Evolutionary conservation across 306 rosid genomes (phyloP).

Genomic region (Quercus suber): DNA sequence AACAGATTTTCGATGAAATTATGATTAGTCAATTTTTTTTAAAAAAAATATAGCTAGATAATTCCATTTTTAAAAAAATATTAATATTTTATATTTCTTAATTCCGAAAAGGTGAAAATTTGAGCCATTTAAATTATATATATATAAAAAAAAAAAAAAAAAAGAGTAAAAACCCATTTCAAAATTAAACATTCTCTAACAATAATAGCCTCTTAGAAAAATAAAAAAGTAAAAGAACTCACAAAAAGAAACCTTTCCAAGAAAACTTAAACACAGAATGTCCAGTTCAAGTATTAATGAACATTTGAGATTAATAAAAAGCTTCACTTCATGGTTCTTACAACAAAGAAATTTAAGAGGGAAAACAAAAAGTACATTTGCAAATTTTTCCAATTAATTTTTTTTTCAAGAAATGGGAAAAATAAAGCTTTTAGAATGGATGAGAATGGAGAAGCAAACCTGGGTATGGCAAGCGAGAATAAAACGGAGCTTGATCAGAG

Average conservation of each 20-base stretch:
- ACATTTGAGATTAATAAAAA: neutral
- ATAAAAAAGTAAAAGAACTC: neutral
- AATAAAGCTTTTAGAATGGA: constrained; percentile 13
- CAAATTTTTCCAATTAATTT: neutral
- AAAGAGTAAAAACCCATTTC: neutral
- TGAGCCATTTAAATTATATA: neutral
- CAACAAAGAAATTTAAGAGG: neutral
- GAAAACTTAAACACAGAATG: constrained; percentile 7
- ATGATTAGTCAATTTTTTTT: neutral
- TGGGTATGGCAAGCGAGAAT: constrained; percentile 32
- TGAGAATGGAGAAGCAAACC: constrained; percentile 33
- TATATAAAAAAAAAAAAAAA: too few species aligned
- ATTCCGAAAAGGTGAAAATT: neutral
- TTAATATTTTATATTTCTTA: too few species aligned
- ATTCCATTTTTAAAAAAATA: neutral
- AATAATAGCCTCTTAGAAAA: neutral
- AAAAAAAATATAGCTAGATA: neutral
- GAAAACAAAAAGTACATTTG: neutral
- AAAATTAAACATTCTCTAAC: neutral
- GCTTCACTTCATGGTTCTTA: neutral
- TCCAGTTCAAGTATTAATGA: neutral
- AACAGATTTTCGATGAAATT: neutral
- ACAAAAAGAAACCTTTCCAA: neutral
- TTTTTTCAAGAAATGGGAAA: neutral
- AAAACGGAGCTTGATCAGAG: constrained; percentile 40